Evolutionary conservation across 805 yeast genomes (phyloP), one percentile per base, ranked within the genome.

Genomic region (Scheffersomyces stipitis): DNA sequence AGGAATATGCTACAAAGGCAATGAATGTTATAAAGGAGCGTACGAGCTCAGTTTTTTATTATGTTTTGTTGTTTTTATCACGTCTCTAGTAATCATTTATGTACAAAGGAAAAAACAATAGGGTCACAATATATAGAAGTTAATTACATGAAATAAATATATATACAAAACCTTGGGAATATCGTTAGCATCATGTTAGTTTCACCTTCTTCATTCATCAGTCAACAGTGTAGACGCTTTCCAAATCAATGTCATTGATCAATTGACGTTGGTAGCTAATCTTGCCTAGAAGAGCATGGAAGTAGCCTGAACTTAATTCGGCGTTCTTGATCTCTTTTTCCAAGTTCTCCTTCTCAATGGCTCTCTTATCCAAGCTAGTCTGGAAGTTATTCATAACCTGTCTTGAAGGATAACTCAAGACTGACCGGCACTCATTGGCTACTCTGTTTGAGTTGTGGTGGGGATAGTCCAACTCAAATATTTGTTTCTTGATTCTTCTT

Each of bases 381-480:
- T 85, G 90, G 62, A 85, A 77, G 31, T 78, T 76, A 30, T 77
- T 75, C 48, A 83, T 76, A 4, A 93, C 86, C 52, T 89, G 96
- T 46, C 88, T 80, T 0, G 86, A 75, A 4, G 98, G 98, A 52
- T 73, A 81, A 51, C 76, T 78, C 50, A 93, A 69, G 2, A 93
- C 96, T 48, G 80, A 80, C 18, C 93, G 72, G 40, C 88, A 86
- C 55, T 91, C 98, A 46, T 77, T 80, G 0, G 95, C 72, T 5
- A 93, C 76, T 42, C 99, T 73, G 32, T 73, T 75, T 1, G 96
- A 80, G 56, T 90, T 91, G 30, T 70, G 51, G 48, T 85, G 93
- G 9, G 86, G 80, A 51, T 89, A 93, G 42, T 90, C 96, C 48
- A 80, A 61, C 12, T 75, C 76, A 28, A 70, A 69, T 23, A 93